These are phyloP conservation scores for Naganishia onofrii DNA, from an alignment of 768 basidiomycete genomes.

Conservation along the genomic window DNA sequence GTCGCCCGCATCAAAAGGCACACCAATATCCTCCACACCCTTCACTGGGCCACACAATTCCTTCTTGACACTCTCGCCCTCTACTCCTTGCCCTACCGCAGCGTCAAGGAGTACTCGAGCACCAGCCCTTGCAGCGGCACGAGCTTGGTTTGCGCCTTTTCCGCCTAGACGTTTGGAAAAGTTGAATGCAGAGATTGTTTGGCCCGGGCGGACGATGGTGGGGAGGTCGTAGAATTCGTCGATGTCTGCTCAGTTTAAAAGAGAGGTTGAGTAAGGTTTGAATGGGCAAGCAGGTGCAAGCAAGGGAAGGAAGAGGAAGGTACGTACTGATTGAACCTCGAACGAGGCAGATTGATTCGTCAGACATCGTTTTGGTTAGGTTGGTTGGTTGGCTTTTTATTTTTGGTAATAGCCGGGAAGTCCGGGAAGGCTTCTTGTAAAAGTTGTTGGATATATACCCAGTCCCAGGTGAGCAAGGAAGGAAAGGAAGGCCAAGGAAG, in stretches of 20 bases:
- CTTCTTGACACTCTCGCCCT: slow-evolving; percentile 40
- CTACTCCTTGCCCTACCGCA: slow-evolving; percentile 48
- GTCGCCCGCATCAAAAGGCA: neutral
- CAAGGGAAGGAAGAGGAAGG: neutral
- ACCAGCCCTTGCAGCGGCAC: slow-evolving; percentile 50
- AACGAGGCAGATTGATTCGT: slow-evolving; percentile 43
- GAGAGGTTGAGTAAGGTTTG: too few species aligned
- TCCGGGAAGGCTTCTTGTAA: too few species aligned
- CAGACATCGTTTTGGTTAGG: neutral
- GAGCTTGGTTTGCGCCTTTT: slow-evolving; percentile 56
- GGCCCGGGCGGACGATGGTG: slow-evolving; percentile 51
- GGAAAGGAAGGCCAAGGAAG: neutral
- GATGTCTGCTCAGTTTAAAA: slow-evolving; percentile 51
- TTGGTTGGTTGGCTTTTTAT: neutral
- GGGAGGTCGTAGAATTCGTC: slow-evolving; percentile 49
- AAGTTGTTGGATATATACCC: too few species aligned
- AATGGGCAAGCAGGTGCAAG: neutral
- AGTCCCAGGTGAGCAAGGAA: neutral
- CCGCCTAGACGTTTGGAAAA: slow-evolving; percentile 53
- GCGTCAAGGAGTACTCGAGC: slow-evolving; percentile 49
- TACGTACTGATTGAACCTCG: slow-evolving; percentile 31
- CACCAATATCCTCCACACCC: slow-evolving; percentile 34
- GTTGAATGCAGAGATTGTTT: slow-evolving; percentile 53
- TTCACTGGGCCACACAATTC: slow-evolving; percentile 43
- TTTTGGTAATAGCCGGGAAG: neutral